These are phyloP conservation scores for Narthecium ossifragum DNA, from an alignment of 106 monocot genomes.

Conservation along the genomic window DNA sequence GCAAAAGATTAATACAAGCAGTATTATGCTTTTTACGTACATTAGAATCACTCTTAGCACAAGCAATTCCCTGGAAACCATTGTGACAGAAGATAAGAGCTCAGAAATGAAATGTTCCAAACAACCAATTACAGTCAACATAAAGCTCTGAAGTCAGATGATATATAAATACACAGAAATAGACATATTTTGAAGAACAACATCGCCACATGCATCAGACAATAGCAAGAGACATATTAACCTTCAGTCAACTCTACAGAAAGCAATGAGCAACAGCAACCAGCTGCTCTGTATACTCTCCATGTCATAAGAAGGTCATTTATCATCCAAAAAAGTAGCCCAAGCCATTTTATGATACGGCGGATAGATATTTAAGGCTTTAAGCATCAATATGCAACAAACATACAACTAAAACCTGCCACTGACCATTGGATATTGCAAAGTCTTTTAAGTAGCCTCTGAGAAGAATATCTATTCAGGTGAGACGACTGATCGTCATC, in stretches of 20 bases:
- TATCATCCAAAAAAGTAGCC: not conserved
- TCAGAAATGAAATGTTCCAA: not conserved
- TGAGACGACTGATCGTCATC: too few species aligned
- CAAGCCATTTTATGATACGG: too few species aligned
- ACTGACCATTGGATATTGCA: too few species aligned
- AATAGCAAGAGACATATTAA: not conserved
- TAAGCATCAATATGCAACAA: too few species aligned
- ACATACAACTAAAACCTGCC: too few species aligned
- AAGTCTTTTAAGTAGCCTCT: too few species aligned
- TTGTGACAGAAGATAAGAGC: not conserved
- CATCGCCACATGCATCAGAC: not conserved
- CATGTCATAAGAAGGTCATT: not conserved
- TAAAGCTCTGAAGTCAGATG: not conserved
- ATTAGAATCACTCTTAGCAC: not conserved
- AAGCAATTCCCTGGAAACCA: not conserved
- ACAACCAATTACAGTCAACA: too few species aligned
- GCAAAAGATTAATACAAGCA: constrained; percentile 5
- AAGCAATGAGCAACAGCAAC: not conserved
- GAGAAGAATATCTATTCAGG: too few species aligned
- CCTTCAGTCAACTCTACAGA: not conserved
- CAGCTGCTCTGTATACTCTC: not conserved
- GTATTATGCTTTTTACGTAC: not conserved
- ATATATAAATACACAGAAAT: not conserved
- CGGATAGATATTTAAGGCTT: too few species aligned
- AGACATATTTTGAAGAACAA: not conserved